A percentile compares a stretch with the other conserved stretches of the same genome.
Evolutionary conservation across 2,329 filamentous ascomycete species (phyloP).

Genomic region (Fusarium keratoplasticum): DNA sequence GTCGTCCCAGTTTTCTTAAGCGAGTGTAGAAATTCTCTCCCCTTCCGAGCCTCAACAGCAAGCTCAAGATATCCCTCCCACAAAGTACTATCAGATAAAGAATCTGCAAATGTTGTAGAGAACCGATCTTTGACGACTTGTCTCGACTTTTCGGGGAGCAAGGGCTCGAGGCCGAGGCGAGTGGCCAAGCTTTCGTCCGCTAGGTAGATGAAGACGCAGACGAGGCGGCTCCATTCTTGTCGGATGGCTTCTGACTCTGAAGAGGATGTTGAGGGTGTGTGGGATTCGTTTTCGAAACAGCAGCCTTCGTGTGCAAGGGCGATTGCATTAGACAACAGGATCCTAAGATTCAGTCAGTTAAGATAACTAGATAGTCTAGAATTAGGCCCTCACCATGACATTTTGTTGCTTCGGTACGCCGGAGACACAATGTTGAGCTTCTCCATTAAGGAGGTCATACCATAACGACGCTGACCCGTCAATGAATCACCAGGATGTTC

Average conservation of each 20-base stretch:
- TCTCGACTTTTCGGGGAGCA: conserved; percentile 25
- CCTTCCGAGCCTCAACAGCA: conserved; percentile 16
- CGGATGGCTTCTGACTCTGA: neutral
- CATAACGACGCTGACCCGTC: conserved; percentile 16
- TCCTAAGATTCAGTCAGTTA: conserved; percentile 3
- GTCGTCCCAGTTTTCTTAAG: neutral
- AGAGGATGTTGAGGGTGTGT: neutral
- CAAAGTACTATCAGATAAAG: conserved; percentile 10
- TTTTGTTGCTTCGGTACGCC: conserved; percentile 32
- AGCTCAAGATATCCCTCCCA: conserved; percentile 32
- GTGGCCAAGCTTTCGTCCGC: conserved; percentile 23
- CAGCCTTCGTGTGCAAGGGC: conserved; percentile 26
- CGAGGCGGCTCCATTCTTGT: conserved; percentile 25
- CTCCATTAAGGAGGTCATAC: conserved; percentile 32
- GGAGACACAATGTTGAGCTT: conserved; percentile 30
- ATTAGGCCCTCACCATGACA: conserved; percentile 9
- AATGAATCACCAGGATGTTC: conserved; percentile 1
- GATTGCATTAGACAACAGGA: conserved; percentile 29
- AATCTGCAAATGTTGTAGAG: conserved; percentile 21
- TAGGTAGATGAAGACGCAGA: conserved; percentile 31
- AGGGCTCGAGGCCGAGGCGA: conserved; percentile 21
- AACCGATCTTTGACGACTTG: conserved; percentile 24
- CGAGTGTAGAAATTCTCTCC: conserved; percentile 23
- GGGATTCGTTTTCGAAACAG: conserved; percentile 21
- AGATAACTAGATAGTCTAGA: too few relatives aligned